Evolutionary conservation across 495 filamentous ascomycete species (phyloP), one percentile per base, ranked within the genome.

Genomic region (Penicillium lividum): DNA sequence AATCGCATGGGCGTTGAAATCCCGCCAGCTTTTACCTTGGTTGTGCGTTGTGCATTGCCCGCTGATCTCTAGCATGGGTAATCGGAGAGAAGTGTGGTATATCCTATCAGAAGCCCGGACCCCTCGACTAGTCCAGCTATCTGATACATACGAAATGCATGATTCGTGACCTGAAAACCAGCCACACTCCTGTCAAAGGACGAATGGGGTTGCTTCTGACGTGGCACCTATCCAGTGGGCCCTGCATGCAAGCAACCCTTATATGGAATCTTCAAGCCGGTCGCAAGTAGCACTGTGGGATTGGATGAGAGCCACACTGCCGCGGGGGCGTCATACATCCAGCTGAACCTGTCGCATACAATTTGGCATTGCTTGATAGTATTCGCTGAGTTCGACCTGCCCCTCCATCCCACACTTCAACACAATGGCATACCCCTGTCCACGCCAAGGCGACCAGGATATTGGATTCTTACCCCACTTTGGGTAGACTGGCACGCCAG

Each of bases 131-230:
- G 15, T 27, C 54, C 51, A 25, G 55, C 46, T 55, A 56, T 58
- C 59, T 61, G 67, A 65, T 69, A 67, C 64, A 67, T 67, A 60
- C 27, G 30, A 56, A 61, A 58, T 56, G 59, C 54, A 64, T 60
- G 36, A 48, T 36, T 53, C 27, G 58, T 40, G 54, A 44, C 36
- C 49, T 52, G 38, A 42, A 27, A 52, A 29, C 31, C 58, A 65
- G 61, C 58, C 65, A 60, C 63, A 63, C 33, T 47, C 29, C 25
- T 55, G 53, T 55, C 30, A 43, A 40, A 54, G 46, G 43, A 58
- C 42, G 51, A 55, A 59, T 56, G 52, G 52, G 59, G 60, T 44
- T 61, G 54, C 49, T 60, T 68, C 68, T 71, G 68, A 71, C 68
- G 68, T 71, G 68, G 68, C 66, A 68, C 57, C 61, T 54, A 30